Evolutionary conservation across 768 basidiomycete species (phyloP).

Genomic region (Russula lepida): DNA sequence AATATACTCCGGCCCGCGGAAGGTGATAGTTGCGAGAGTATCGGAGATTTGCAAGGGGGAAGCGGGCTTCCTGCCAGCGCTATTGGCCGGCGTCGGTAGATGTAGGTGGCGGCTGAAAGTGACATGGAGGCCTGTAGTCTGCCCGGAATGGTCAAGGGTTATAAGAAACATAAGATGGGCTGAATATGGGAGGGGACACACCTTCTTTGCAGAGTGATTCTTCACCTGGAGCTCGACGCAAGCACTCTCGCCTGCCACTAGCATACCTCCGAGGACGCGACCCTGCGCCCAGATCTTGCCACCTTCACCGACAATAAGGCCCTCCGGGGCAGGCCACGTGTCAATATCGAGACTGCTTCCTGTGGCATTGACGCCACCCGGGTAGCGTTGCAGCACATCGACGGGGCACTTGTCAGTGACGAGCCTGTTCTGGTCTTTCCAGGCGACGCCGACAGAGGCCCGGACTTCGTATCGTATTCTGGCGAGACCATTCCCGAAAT

Average conservation of each 20-base stretch:
- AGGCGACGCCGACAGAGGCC: conserved; percentile 61
- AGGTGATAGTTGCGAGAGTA: conserved; percentile 57
- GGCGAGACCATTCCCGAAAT: conserved; percentile 62
- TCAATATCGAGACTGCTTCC: conserved; percentile 25
- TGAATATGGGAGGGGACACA: conserved; percentile 24
- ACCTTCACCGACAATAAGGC: conserved; percentile 60
- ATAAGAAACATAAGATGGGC: neutral
- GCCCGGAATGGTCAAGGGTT: neutral
- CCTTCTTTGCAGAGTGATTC: conserved; percentile 78
- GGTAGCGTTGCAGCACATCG: conserved; percentile 49
- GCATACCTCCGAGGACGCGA: conserved; percentile 49
- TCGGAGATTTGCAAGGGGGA: conserved; percentile 58
- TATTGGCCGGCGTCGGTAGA: conserved; percentile 33
- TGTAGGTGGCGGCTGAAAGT: conserved; percentile 53
- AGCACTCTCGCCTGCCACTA: conserved; percentile 60
- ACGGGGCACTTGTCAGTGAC: conserved; percentile 55
- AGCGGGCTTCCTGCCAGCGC: conserved; percentile 29
- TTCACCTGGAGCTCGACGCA: conserved; percentile 72
- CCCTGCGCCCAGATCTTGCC: conserved; percentile 77
- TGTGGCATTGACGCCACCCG: neutral
- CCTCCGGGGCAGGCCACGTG: conserved; percentile 40
- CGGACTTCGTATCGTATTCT: conserved; percentile 64
- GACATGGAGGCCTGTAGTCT: conserved; percentile 65
- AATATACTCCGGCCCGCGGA: conserved; percentile 66
- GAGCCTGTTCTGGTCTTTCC: conserved; percentile 65